Evolutionary conservation across 2,329 filamentous ascomycete species (phyloP).

Genomic region (Tolypocladium endophyticum): DNA sequence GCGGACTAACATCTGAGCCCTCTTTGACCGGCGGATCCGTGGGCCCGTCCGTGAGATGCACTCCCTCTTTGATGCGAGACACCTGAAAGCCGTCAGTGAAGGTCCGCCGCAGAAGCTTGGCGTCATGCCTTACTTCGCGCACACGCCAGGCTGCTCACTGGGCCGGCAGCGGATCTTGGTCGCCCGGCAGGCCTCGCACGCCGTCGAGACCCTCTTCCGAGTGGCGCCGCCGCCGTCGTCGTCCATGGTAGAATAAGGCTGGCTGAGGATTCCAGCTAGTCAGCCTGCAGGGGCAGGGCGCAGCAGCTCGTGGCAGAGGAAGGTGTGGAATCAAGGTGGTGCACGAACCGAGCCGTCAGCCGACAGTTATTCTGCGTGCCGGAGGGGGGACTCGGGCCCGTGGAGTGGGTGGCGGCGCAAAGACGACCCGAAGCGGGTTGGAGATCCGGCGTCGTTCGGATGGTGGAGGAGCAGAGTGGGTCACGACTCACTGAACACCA

Average conservation of each 20-base stretch:
- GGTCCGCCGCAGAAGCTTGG: neutral
- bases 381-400: neutral
- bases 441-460: neutral
- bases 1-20: slow-evolving; percentile 28
- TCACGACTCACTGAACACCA: neutral
- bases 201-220: slow-evolving; percentile 23
- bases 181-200: slow-evolving; percentile 43
- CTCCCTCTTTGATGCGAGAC: slow-evolving; percentile 40
- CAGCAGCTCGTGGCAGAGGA: neutral
- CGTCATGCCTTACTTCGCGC: slow-evolving; percentile 31
- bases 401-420: neutral
- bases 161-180: slow-evolving; percentile 44
- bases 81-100: slow-evolving; percentile 22
- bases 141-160: slow-evolving; percentile 35
- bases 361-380: neutral
- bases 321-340: neutral
- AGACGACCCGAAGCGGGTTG: neutral
- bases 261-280: neutral
- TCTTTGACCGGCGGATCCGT: slow-evolving; percentile 35
- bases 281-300: neutral
- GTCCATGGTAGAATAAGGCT: slow-evolving; percentile 3
- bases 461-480: neutral
- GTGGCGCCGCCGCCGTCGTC: slow-evolving; percentile 4
- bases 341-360: neutral
- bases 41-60: slow-evolving; percentile 41